Evolutionary conservation across 2,329 filamentous ascomycete genomes (phyloP).

Genomic region (Fusarium sp.): DNA sequence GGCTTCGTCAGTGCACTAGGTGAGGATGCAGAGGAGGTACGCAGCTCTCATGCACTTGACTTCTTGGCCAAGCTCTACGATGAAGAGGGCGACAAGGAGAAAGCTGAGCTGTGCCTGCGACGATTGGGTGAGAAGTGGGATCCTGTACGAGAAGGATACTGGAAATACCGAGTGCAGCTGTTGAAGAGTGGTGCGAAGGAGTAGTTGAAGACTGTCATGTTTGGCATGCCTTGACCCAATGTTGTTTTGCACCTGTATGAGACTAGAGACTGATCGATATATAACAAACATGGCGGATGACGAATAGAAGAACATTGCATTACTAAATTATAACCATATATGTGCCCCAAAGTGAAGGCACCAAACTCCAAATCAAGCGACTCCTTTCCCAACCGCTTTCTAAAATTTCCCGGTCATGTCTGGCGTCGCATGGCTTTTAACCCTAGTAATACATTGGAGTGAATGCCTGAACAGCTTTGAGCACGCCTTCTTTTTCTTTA

Average conservation of each 20-base stretch:
- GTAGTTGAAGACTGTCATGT: background rate
- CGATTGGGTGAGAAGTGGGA: constrained; percentile 88
- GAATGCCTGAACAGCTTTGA: constrained; percentile 7
- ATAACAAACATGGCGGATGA: background rate
- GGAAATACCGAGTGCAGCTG: constrained; percentile 70
- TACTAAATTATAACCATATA: constrained; percentile 46
- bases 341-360: constrained; percentile 27
- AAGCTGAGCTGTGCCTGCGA: constrained; percentile 76
- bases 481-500: background rate
- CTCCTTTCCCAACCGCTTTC: constrained; percentile 28
- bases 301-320: constrained; percentile 37
- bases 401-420: constrained; percentile 34
- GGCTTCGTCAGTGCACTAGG: constrained; percentile 63
- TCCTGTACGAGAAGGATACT: constrained; percentile 90
- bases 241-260: background rate
- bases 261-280: background rate
- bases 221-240: background rate
- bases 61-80: constrained; percentile 75
- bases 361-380: constrained; percentile 36
- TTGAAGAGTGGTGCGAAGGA: constrained; percentile 34
- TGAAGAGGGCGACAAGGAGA: constrained; percentile 65
- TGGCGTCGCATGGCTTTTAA: constrained; percentile 39
- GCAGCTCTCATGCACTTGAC: constrained; percentile 76
- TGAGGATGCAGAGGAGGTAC: constrained; percentile 62
- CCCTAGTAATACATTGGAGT: constrained; percentile 39